Percentiles rank a stretch among this genome's conserved stretches.
phyloP scores from a whole-genome alignment of 176 grass and related monocot species.

The Avena eriantha region DNA sequence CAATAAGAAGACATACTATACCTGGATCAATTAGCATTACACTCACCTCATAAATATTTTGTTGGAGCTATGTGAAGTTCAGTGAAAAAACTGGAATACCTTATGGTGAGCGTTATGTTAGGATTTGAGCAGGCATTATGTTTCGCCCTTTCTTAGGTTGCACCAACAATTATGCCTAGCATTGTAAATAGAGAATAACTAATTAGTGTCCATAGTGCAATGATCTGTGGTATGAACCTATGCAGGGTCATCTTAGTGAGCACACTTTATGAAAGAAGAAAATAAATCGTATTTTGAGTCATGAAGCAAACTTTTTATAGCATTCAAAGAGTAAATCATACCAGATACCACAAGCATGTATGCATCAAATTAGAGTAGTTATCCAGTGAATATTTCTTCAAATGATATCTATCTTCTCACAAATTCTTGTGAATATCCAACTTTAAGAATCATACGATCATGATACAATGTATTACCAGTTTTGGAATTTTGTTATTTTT shows the following conservation, averaged over 20 bases:
- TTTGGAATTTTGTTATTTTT: neutral
- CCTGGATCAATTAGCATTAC: neutral
- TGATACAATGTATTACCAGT: neutral
- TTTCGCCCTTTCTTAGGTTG: no score
- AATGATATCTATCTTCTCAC: neutral
- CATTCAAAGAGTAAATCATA: neutral
- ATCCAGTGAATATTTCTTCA: neutral
- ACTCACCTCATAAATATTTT: neutral
- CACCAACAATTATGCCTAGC: no score
- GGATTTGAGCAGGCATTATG: no score
- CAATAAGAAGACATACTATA: neutral
- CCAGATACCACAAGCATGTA: slow-evolving; percentile 1
- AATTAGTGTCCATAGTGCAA: no score
- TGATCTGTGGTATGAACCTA: no score
- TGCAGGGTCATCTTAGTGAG: no score
- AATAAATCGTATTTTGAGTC: no score
- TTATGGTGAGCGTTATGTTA: neutral
- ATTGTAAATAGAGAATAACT: no score
- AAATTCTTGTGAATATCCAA: neutral
- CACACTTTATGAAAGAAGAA: no score
- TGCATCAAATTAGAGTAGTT: neutral
- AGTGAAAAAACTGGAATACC: neutral
- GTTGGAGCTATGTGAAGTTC: neutral
- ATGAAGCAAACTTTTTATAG: neutral
- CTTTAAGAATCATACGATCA: neutral